These are phyloP conservation scores for Nicotiana rustica DNA, from an alignment of 305 asterid genomes.

Conservation along the genomic window DNA sequence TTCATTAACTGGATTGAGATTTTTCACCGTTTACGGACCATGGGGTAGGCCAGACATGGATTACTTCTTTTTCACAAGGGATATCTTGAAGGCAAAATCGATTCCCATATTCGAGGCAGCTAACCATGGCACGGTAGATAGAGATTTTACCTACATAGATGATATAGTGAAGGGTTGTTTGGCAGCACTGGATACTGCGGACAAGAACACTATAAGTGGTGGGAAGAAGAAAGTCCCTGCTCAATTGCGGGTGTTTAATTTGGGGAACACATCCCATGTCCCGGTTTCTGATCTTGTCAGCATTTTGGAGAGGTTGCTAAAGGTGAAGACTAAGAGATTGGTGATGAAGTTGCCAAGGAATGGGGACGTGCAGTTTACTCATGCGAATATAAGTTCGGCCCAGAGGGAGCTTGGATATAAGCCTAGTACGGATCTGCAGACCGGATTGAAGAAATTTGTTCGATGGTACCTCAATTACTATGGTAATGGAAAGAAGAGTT, in stretches of 20 bases:
- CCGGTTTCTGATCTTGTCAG: slow-evolving; percentile 89
- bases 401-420: slow-evolving; percentile 86
- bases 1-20: slow-evolving; percentile 86
- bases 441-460: slow-evolving; percentile 90
- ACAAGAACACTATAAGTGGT: slow-evolving; percentile 92
- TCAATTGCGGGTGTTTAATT: slow-evolving; percentile 76
- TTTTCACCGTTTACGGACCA: slow-evolving; percentile 93
- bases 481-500: slow-evolving; percentile 75
- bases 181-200: slow-evolving; percentile 87
- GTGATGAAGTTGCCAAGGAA: slow-evolving; percentile 87
- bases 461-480: slow-evolving; percentile 88
- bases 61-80: slow-evolving; percentile 85
- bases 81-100: slow-evolving; percentile 86
- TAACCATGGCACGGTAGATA: slow-evolving; percentile 90
- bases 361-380: slow-evolving; percentile 92
- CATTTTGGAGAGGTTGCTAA: slow-evolving; percentile 83
- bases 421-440: slow-evolving; percentile 85
- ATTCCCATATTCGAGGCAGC: slow-evolving; percentile 83
- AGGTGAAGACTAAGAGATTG: slow-evolving; percentile 79
- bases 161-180: slow-evolving; percentile 94
- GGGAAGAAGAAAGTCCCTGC: slow-evolving; percentile 94
- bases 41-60: slow-evolving; percentile 99
- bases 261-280: slow-evolving; percentile 92
- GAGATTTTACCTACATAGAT: slow-evolving; percentile 93
- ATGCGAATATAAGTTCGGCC: slow-evolving; percentile 87